phyloP scores from a whole-genome alignment of 2,329 filamentous ascomycete species.

The Cytospora piceicola region DNA sequence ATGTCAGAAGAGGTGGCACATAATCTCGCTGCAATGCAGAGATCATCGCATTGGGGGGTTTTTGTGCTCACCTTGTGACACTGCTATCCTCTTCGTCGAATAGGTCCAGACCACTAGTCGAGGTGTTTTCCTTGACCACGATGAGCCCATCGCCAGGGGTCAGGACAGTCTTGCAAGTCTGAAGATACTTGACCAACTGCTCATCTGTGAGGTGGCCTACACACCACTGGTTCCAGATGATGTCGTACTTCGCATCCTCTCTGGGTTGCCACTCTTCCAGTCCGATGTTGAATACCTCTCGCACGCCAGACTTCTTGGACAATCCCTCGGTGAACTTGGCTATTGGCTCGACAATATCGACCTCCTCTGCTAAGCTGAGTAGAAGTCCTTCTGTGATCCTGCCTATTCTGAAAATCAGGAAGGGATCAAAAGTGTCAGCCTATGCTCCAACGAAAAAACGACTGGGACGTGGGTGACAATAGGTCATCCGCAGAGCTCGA shows the following conservation, averaged over 20 bases:
- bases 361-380: slow-evolving; percentile 66
- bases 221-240: slow-evolving; percentile 94
- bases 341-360: slow-evolving; percentile 87
- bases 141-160: slow-evolving; percentile 55
- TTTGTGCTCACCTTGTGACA: slow-evolving; percentile 64
- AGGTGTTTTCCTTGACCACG: slow-evolving; percentile 81
- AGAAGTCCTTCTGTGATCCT: slow-evolving; percentile 80
- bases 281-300: slow-evolving; percentile 70
- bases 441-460: neutral
- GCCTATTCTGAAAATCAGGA: slow-evolving; percentile 66
- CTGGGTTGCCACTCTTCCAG: slow-evolving; percentile 70
- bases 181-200: slow-evolving; percentile 70
- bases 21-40: slow-evolving; percentile 6
- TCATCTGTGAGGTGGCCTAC: slow-evolving; percentile 77
- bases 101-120: slow-evolving; percentile 60
- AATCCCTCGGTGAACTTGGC: slow-evolving; percentile 75
- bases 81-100: slow-evolving; percentile 78
- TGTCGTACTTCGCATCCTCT: slow-evolving; percentile 63
- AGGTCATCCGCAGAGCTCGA: neutral
- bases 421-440: slow-evolving; percentile 4
- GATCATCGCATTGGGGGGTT: neutral
- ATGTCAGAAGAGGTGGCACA: slow-evolving; percentile 4
- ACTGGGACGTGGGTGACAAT: neutral
- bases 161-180: slow-evolving; percentile 56
- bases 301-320: slow-evolving; percentile 58